Percentiles rank a stretch among this genome's conserved stretches.
These are phyloP conservation scores for Miamiensis avidus DNA, from an alignment of 169 alveolate genomes.

Conservation along the genomic window DNA sequence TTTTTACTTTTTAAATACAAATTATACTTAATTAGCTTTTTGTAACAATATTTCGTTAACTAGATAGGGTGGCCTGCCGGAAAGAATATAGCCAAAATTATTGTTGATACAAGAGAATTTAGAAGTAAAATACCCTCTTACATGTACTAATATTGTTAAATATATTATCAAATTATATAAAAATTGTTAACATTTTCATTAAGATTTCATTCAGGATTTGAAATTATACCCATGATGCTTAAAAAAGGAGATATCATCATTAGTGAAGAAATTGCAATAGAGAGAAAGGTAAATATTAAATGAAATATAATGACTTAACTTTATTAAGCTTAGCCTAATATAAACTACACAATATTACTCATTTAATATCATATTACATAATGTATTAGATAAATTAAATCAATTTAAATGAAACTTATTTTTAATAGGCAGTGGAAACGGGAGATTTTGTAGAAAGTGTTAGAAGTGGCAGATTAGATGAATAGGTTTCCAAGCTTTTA, in stretches of 20 bases:
- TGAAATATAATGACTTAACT: not conserved
- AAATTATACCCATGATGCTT: conserved; percentile 8
- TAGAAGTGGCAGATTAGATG: conserved; percentile 17
- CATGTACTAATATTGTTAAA: not conserved
- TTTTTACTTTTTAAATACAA: no score
- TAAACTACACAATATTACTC: no score
- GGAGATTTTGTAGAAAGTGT: conserved; percentile 10
- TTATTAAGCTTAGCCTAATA: no score
- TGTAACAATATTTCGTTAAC: no score
- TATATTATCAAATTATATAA: no score
- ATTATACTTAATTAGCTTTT: no score
- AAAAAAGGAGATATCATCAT: conserved; percentile 10
- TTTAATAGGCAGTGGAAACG: conserved; percentile 2
- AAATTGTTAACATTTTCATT: not conserved
- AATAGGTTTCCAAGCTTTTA: not conserved
- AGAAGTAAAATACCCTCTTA: conserved; percentile 20
- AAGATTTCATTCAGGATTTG: conserved; percentile 17
- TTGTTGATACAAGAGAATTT: conserved; percentile 23
- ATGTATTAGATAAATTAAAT: no score
- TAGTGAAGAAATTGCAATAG: conserved; percentile 12
- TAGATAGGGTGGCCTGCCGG: not conserved
- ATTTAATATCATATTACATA: no score
- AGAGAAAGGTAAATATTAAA: conserved; percentile 3
- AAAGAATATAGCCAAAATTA: not conserved
- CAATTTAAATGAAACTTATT: no score